Evolutionary conservation across 495 filamentous ascomycete species (phyloP), one percentile per base, ranked within the genome.

Genomic region (Aspergillus wentii): DNA sequence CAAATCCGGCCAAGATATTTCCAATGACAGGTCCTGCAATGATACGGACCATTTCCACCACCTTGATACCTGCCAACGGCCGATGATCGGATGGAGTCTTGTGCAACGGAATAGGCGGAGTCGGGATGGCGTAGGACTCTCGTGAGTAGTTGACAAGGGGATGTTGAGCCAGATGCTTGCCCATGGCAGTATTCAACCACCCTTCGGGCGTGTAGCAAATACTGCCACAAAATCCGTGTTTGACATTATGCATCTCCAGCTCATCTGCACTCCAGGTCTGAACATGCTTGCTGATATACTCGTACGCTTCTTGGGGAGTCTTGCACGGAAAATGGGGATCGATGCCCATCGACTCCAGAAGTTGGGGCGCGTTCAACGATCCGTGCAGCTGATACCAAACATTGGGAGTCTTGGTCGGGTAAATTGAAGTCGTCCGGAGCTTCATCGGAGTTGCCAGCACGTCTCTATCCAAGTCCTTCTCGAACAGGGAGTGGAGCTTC

Each of bases 1-100:
- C 79, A 30, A 75, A 65, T 19, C 78, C 59, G 1, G 79, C 79
- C 3, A 81, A 60, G 6, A 65, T 69, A 11, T 64, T 52, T 1
- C 68, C 69, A 18, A 82, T 66, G 4, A 68, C 58, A 0, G 78
- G 78, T 0, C 71, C 77, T 9, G 78, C 77, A 38, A 81, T 80
- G 11, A 80, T 69, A 16, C 78, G 57, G 2, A 76, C 75, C 27
- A 80, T 56, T 32, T 80, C 78, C 15, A 82, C 52, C 4, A 82
- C 66, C 49, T 80, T 82, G 28, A 81, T 54, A 0, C 76, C 76
- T 1, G 71, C 74, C 10, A 83, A 51, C 1, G 78, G 76, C 16
- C 62, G 43, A 8, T 35, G 37, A 42, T 62, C 52, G 5, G 5
- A 3, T 8, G 28, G 8, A 1, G 33, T 4, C 11, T 33, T 39